Conservation (phyloP, 768 basidiomycete species). For the Amanita pseudoporphyria region DNA sequence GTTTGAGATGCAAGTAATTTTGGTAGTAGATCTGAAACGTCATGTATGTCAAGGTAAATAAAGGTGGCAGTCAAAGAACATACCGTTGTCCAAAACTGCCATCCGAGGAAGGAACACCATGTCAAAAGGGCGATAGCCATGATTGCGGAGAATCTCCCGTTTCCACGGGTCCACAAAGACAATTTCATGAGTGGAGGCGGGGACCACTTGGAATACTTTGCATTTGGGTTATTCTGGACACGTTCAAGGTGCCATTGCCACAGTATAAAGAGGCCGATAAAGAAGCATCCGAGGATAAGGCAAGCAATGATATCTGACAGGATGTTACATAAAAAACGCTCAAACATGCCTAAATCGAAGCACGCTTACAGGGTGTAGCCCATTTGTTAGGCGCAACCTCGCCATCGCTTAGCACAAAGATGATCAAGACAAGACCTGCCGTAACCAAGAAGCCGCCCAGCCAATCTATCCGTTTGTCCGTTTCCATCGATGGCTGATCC, state of each 20-base stretch:
- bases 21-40: slow-evolving; percentile 58
- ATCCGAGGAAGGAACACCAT: slow-evolving; percentile 45
- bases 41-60: background rate
- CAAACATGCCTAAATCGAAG: background rate
- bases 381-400: slow-evolving; percentile 49
- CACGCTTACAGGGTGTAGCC: slow-evolving; percentile 32
- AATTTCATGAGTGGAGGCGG: slow-evolving; percentile 56
- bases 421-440: slow-evolving; percentile 54
- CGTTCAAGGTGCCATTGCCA: slow-evolving; percentile 62
- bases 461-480: slow-evolving; percentile 60
- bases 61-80: background rate
- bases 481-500: slow-evolving; percentile 37
- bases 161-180: slow-evolving; percentile 49
- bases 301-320: slow-evolving; percentile 58
- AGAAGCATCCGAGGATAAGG: slow-evolving; percentile 48
- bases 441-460: slow-evolving; percentile 60
- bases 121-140: slow-evolving; percentile 48
- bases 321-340: slow-evolving; percentile 12
- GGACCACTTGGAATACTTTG: slow-evolving; percentile 15
- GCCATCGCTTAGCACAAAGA: slow-evolving; percentile 67
- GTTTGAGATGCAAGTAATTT: slow-evolving; percentile 41
- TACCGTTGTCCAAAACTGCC: slow-evolving; percentile 29
- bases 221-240: slow-evolving; percentile 16
- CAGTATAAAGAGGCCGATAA: slow-evolving; percentile 44
- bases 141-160: slow-evolving; percentile 48